Evolutionary conservation across 345 rosid genomes (phyloP).

Genomic region (Ricinus communis): DNA sequence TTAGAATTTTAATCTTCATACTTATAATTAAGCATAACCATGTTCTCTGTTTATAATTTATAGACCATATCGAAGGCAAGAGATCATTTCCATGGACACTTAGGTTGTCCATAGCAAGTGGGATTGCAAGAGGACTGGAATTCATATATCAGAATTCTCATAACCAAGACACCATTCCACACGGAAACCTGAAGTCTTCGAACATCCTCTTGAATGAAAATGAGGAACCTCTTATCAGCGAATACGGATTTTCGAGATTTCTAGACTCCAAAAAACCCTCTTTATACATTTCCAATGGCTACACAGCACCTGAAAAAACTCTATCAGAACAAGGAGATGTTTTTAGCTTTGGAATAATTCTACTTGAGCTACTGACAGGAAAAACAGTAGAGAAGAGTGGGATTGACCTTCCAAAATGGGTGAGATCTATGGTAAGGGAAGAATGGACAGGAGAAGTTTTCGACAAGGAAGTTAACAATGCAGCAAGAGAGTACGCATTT

Average conservation of each 20-base stretch:
- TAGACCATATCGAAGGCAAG: conserved; percentile 52
- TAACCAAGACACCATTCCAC: conserved; percentile 34
- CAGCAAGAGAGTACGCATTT: conserved; percentile 50
- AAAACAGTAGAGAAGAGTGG: conserved; percentile 50
- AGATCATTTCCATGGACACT: conserved; percentile 56
- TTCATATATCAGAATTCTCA: conserved; percentile 42
- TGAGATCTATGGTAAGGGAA: conserved; percentile 57
- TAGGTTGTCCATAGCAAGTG: conserved; percentile 43
- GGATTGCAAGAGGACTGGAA: conserved; percentile 54
- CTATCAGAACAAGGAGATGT: conserved; percentile 50
- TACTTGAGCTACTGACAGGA: conserved; percentile 54
- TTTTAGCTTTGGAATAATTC: conserved; percentile 51
- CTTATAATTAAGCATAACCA: too few species aligned
- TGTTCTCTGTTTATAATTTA: conserved; percentile 3
- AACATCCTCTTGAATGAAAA: conserved; percentile 47
- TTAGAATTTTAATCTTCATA: too few species aligned
- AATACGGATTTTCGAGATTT: conserved; percentile 41
- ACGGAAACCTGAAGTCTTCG: conserved; percentile 66
- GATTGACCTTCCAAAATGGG: conserved; percentile 67
- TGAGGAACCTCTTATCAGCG: conserved; percentile 48
- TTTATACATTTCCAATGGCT: conserved; percentile 30
- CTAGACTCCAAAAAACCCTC: conserved; percentile 28
- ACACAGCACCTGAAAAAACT: conserved; percentile 47
- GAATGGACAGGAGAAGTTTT: conserved; percentile 79
- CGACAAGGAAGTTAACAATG: conserved; percentile 50